Evolutionary conservation across 345 rosid species (phyloP).

Genomic region (Eucalyptus erythrocorys): DNA sequence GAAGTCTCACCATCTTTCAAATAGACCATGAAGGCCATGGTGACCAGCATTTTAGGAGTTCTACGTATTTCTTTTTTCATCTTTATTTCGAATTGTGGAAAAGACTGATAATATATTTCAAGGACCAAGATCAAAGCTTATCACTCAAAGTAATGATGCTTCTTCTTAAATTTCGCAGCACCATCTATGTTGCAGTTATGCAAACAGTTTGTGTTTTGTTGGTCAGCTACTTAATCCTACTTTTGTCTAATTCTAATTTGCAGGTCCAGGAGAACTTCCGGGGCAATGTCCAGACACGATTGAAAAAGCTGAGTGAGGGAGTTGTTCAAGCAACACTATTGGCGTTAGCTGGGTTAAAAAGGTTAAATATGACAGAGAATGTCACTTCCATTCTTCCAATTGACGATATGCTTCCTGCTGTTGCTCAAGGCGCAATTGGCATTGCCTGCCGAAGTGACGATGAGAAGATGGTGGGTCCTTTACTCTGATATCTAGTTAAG

Average conservation of each 20-base stretch:
- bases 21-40: background rate
- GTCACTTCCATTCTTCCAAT: constrained; percentile 65
- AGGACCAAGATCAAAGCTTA: background rate
- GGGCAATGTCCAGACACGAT: constrained; percentile 93
- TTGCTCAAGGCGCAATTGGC: constrained; percentile 99
- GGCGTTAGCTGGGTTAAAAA: constrained; percentile 94
- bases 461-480: constrained; percentile 66
- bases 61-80: background rate
- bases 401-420: constrained; percentile 98
- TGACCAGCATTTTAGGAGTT: background rate
- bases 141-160: background rate
- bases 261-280: constrained; percentile 89
- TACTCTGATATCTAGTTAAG: background rate
- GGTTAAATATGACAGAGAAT: constrained; percentile 82
- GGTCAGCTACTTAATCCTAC: background rate
- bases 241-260: constrained; percentile 3
- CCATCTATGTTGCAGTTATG: background rate
- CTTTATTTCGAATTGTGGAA: background rate
- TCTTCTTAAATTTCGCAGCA: background rate
- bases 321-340: constrained; percentile 79
- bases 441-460: constrained; percentile 83
- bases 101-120: background rate
- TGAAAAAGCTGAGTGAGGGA: constrained; percentile 81
- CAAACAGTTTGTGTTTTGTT: background rate
- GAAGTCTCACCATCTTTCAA: background rate